Base-by-base conservation (phyloP, 345 rosid species). In the Viola odorata region DNA sequence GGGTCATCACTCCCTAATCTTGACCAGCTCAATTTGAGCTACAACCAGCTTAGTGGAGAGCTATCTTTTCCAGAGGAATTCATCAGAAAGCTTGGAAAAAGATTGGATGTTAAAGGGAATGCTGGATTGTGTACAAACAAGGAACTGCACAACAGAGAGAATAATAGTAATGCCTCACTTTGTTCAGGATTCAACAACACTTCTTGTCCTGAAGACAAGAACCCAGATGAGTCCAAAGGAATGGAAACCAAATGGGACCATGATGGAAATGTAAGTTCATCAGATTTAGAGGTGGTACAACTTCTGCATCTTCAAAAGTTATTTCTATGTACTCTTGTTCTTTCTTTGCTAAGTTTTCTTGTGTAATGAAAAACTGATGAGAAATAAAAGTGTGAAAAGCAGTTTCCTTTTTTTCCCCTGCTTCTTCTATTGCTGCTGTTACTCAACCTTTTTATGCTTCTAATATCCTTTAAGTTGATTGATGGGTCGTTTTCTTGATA, bases 91-190 rank as follows among this genome's bases (percentile, higher is more conserved):
- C 78, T 81, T 49, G 85, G 80, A n/a, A 57, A 63, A 45, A 65
- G 82, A 55, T 62, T 78, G 37, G 82, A 77, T 67, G 71, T 78
- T 45, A 68, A 70, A 68, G 82, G 78, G 52, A 81, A 81, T 13
- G 54, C 6, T 42, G 68, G 76, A 12, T 59, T 81, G 7, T 78
- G 80, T 70, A 63, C 69, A 68, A 72, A 75, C 59, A 56, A 60
- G 32, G 63, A 70, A 11, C 55, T 39, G 11, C 39, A 52, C 53
- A 57, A 42, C 44, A 54, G 52, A 45, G 72, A 64, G 44, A 68
- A 59, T 66, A 56, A 60, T 74, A 3, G 6, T 55, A 4, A 23
- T 23, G 65, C 54, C 4, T 67, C 70, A 23, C 37, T 37, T 66
- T 80, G 84, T 55, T 64, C 52, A 66, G 76, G 37, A 12, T 51